Evolutionary conservation across 176 grass and related monocot species (phyloP), one percentile per base, ranked within the genome.

Genomic region (Triticum urartu): DNA sequence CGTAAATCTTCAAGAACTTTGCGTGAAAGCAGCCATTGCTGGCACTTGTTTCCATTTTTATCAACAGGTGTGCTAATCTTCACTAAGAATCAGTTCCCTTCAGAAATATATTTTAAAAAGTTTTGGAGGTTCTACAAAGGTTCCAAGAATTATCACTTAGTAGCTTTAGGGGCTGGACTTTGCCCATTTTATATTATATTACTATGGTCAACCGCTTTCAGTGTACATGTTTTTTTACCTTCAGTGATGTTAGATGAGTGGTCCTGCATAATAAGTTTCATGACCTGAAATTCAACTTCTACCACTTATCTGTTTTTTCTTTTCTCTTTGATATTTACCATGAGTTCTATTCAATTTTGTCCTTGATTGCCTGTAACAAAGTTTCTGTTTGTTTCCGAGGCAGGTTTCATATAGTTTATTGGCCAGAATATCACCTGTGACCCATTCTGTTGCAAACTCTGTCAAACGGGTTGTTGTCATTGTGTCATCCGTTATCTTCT

Each of bases 11-110:
- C 87, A 86, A 74, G 88, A 98, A 43, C 62, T 89, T 78, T 98
- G 93, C 83, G 9, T 91, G 28, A 92, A 88, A 84, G 89, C 90
- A 35, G 88, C 85, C 68, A 24, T 98, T 59, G 90, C 93, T 54
- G 96, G 88, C 45, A 74, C 91, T 54, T 98, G 92, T 86, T 98
- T 99, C 80, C 87, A 99, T 91, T 91, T 94, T 75, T 95, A 98
- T 83, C 93, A 98, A 84, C 96, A 98, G 92, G 96, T 98, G 60
- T 83, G 65, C 15, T 40, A 36, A n/a, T 87, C 68, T 72, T 64
- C 35, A 64, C 59, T 64, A 62, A 87, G 11, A 76, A 32, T 43
- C 2, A 21, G 21, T 28, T 10, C 42, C 64, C 43, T 54, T 36
- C 3, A 56, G 8, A 50, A 66, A 60, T 26, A n/a, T 61, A 15